Evolutionary conservation across 495 filamentous ascomycete species (phyloP).

Genomic region (Margaritispora aquatica): DNA sequence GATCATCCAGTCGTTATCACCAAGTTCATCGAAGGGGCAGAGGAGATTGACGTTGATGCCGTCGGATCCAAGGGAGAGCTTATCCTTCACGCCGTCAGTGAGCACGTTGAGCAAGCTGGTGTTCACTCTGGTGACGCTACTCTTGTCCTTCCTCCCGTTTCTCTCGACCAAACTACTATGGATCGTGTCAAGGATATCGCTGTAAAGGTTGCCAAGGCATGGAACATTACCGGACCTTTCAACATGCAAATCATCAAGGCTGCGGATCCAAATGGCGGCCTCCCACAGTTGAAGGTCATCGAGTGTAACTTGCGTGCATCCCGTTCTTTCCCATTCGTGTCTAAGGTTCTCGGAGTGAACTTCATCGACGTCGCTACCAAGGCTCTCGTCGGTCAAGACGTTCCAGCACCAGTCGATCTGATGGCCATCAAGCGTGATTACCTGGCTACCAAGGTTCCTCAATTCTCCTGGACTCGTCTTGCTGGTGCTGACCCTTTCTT

Average conservation of each 20-base stretch:
- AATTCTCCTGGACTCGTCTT: constrained; percentile 99
- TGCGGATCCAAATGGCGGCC: constrained; percentile 59
- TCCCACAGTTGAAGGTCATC: constrained; percentile 84
- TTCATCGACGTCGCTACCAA: constrained; percentile 97
- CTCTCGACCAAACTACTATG: constrained; percentile 68
- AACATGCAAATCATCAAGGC: constrained; percentile 99
- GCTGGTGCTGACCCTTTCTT: constrained; percentile 97
- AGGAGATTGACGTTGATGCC: constrained; percentile 94
- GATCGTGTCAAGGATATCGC: constrained; percentile 89
- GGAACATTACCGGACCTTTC: constrained; percentile 95
- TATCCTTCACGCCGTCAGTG: constrained; percentile 89
- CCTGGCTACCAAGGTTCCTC: constrained; percentile 92
- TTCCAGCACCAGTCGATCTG: constrained; percentile 80
- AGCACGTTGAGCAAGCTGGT: constrained; percentile 96
- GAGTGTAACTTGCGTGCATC: constrained; percentile 98
- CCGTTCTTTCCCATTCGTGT: constrained; percentile 95
- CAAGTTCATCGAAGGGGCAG: constrained; percentile 79
- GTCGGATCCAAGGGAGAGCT: constrained; percentile 83
- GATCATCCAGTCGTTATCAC: constrained; percentile 99
- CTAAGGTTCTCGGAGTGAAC: constrained; percentile 94
- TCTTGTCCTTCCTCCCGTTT: constrained; percentile 82
- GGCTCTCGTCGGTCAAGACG: constrained; percentile 79
- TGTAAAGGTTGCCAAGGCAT: constrained; percentile 91
- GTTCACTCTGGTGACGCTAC: constrained; percentile 98
- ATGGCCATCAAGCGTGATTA: constrained; percentile 88